Evolutionary conservation across 805 yeast species (phyloP), one percentile per base, ranked within the genome.

Genomic region (Metschnikowia dekortorum): DNA sequence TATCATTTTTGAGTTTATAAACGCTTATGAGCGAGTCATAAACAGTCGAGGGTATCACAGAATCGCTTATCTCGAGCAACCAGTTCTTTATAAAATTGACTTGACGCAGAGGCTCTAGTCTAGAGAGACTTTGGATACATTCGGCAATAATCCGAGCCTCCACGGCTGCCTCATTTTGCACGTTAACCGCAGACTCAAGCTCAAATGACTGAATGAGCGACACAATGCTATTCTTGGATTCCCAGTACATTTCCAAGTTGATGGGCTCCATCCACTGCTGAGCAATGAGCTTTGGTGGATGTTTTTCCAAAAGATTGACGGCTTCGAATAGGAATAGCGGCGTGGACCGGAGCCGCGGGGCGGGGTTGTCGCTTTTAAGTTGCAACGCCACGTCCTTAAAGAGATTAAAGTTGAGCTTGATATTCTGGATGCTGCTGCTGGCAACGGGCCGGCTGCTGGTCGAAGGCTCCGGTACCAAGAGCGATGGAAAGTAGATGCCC

Each of bases 321-420:
- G 63, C 30, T 43, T 59, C 53, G 41, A 55, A 56, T 1, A 73
- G 53, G 38, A 72, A 66, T 11, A 57, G 56, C 1, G 78, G 76
- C 3, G 69, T 48, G 2, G 76, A 70, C 8, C 60, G 49, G 26
- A 67, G 50, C 44, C 67, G 61, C 28, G 66, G 56, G 6, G 18
- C 32, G 35, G 50, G 53, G 7, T 54, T 51, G 9, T 41, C 35
- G 13, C 49, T 16, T 11, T 39, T 48, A 4, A 67, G 52, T 38
- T 74, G 78, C 22, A 74, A 59, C 7, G 75, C 71, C 26, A 73
- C 61, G 51, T 74, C 78, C 51, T 69, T 70, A 55, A 55, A 73
- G 13, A 74, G 56, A 51, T 74, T 70, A 55, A 73, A 74, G 47
- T 66, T 66, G 32, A 60, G 57, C 49, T 62, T 68, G 47, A 74